These are phyloP conservation scores for Hypoxylon sp. DNA, from an alignment of 2,329 filamentous ascomycete genomes.

Conservation along the genomic window DNA sequence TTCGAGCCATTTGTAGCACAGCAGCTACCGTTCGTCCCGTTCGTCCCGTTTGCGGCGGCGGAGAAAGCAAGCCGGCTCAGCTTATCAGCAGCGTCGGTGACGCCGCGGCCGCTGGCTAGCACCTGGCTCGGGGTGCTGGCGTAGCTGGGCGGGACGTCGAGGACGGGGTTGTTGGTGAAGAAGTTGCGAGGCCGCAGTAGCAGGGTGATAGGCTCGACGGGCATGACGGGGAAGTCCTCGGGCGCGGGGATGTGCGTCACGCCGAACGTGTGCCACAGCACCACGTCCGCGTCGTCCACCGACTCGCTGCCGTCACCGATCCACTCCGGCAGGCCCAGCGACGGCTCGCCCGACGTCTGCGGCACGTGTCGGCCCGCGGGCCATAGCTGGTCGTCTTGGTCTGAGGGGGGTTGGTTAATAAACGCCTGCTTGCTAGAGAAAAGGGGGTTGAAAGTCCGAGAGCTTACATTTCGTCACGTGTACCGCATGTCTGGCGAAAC, in stretches of 20 bases:
- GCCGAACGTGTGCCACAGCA: constrained; percentile 95
- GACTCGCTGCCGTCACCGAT: constrained; percentile 75
- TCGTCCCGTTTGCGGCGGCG: constrained; percentile 29
- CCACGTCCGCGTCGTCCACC: constrained; percentile 85
- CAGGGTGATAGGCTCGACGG: constrained; percentile 84
- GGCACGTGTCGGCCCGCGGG: constrained; percentile 89
- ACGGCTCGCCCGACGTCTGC: constrained; percentile 85
- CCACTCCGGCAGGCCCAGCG: constrained; percentile 79
- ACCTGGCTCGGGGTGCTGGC: constrained; percentile 76
- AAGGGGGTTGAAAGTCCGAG: neutral
- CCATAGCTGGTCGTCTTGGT: constrained; percentile 84
- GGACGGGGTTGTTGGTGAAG: constrained; percentile 80
- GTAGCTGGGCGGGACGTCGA: constrained; percentile 84
- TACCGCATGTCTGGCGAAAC: constrained; percentile 86
- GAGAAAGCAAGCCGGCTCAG: constrained; percentile 48
- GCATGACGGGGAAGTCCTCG: constrained; percentile 95
- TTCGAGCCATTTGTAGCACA: constrained; percentile 36
- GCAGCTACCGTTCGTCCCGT: constrained; percentile 38
- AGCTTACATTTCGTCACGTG: constrained; percentile 87
- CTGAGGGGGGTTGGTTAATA: constrained; percentile 55
- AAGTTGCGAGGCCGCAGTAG: constrained; percentile 84
- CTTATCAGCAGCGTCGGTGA: constrained; percentile 50
- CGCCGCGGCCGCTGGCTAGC: constrained; percentile 48
- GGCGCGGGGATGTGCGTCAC: constrained; percentile 89
- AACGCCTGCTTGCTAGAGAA: neutral